phyloP scores from a whole-genome alignment of 139 green algal species.

The Trebouxia sp. region DNA sequence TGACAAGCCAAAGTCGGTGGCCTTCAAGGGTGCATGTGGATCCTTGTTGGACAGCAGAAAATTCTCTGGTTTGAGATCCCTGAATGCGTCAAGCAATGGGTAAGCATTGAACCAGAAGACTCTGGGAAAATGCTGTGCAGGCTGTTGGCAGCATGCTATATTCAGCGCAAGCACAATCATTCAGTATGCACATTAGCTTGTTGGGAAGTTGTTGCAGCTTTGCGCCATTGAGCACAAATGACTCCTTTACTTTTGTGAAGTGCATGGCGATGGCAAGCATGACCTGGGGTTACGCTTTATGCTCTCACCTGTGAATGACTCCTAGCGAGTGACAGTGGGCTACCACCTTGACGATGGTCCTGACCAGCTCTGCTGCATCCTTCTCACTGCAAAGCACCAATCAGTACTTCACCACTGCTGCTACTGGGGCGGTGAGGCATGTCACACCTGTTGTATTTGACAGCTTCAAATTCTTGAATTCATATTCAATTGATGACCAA shows the following conservation, averaged over 20 bases:
- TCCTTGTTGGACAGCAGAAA: slow-evolving; percentile 88
- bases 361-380: slow-evolving; percentile 78
- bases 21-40: slow-evolving; percentile 74
- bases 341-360: slow-evolving; percentile 91
- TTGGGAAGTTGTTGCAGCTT: neutral
- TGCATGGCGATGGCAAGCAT: no score
- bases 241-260: no score
- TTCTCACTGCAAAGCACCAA: slow-evolving; percentile 66
- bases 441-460: neutral
- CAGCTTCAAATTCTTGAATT: neutral
- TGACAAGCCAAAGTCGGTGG: slow-evolving; percentile 93
- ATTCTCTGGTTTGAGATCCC: slow-evolving; percentile 95
- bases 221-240: neutral
- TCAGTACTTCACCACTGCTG: neutral
- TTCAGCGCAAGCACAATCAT: no score
- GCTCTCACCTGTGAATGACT: slow-evolving; percentile 83
- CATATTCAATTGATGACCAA: neutral
- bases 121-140: no score
- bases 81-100: neutral
- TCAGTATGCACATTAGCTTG: no score
- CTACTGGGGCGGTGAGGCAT: neutral
- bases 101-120: no score
- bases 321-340: slow-evolving; percentile 91
- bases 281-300: no score
- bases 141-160: no score